Evolutionary conservation across 148 eudicot genomes (phyloP).

Genomic region (Chenopodium album): DNA sequence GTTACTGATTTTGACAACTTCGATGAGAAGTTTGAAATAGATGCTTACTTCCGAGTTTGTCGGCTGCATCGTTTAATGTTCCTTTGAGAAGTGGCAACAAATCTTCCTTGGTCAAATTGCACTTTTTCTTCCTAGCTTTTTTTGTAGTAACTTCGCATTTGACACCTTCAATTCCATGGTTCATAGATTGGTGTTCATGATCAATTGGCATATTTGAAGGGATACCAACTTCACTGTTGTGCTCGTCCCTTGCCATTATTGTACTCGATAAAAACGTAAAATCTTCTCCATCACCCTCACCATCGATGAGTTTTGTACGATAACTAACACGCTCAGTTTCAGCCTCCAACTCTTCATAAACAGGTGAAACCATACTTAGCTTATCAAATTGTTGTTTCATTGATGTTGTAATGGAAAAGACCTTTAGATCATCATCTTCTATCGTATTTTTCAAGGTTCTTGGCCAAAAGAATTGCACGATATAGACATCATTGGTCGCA

Average conservation of each 20-base stretch:
- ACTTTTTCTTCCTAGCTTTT: not conserved
- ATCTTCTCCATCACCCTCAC: not conserved
- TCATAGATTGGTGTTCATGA: not conserved
- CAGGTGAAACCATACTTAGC: not conserved
- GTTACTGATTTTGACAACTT: no score
- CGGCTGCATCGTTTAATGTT: not conserved
- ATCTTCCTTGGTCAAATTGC: not conserved
- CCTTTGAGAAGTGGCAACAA: not conserved
- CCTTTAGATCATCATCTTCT: not conserved
- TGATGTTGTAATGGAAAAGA: not conserved
- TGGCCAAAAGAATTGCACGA: constrained; percentile 1
- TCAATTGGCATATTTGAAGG: not conserved
- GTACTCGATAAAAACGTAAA: not conserved
- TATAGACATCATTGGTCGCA: not conserved
- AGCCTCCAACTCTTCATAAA: constrained; percentile 3
- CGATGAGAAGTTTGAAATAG: no score
- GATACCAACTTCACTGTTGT: not conserved
- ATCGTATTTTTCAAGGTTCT: not conserved
- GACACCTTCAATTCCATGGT: not conserved
- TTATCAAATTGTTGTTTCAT: not conserved
- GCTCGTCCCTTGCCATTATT: not conserved
- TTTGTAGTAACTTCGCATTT: not conserved
- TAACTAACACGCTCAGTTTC: not conserved
- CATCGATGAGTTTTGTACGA: not conserved
- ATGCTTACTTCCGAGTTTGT: not conserved